phyloP scores from a whole-genome alignment of 2,329 filamentous ascomycete species.

The Alternaria sp. region DNA sequence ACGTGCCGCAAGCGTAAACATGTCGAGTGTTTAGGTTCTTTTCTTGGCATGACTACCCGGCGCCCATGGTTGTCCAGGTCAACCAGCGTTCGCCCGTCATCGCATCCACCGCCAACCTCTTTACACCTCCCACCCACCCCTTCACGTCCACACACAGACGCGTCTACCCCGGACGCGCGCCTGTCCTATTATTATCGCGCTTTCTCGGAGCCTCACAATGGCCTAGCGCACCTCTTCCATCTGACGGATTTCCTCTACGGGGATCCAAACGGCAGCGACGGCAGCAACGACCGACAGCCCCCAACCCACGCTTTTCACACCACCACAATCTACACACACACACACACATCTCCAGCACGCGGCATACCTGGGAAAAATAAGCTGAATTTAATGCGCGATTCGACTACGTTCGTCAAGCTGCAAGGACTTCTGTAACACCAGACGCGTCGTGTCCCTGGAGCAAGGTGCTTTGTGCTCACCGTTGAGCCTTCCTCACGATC shows the following conservation, averaged over 20 bases:
- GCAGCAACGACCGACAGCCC: conserved; percentile 29
- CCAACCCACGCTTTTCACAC: conserved; percentile 6
- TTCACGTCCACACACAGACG: conserved; percentile 27
- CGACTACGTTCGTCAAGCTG: background rate
- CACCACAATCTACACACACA: background rate
- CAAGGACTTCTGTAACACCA: conserved; percentile 3
- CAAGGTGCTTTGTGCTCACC: conserved; percentile 15
- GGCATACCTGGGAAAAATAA: background rate
- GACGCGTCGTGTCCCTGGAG: conserved; percentile 20
- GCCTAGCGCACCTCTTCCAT: conserved; percentile 25
- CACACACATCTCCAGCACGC: conserved; percentile 3
- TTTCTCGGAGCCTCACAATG: conserved; percentile 31
- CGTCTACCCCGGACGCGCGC: conserved; percentile 34
- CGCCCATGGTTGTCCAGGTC: conserved; percentile 28
- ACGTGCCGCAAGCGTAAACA: conserved; percentile 30
- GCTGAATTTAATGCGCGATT: conserved; percentile 4
- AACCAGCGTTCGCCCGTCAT: conserved; percentile 27
- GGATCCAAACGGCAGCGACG: conserved; percentile 21
- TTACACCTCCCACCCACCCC: conserved; percentile 28
- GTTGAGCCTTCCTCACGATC: conserved; percentile 19
- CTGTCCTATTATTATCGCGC: conserved; percentile 24
- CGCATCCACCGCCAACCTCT: conserved; percentile 43
- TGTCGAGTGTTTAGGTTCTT: conserved; percentile 32
- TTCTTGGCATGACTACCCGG: conserved; percentile 30
- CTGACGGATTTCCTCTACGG: conserved; percentile 26